Percentiles rank a stretch among this genome's conserved stretches.
These are phyloP conservation scores for Acanthochlamys bracteata DNA, from an alignment of 106 monocot species.

Conservation along the genomic window DNA sequence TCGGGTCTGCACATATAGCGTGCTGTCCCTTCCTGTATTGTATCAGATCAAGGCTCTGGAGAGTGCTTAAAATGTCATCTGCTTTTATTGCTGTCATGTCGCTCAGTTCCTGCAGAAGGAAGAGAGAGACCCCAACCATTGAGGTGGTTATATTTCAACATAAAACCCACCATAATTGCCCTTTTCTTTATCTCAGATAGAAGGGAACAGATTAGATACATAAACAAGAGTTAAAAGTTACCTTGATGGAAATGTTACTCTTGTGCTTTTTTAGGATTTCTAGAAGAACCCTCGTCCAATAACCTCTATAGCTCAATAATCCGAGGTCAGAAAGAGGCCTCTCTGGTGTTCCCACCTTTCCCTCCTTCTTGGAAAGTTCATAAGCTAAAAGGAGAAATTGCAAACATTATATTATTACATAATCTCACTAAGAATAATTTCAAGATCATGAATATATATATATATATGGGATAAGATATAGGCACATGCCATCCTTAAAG, in stretches of 20 bases:
- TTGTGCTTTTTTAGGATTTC: slow-evolving; percentile 96
- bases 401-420: neutral
- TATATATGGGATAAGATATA: no score
- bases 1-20: slow-evolving; percentile 91
- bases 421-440: neutral
- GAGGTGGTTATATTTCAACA: no score
- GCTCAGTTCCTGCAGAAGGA: slow-evolving; percentile 66
- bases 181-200: no score
- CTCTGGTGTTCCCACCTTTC: slow-evolving; percentile 95
- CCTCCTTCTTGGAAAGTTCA: slow-evolving; percentile 98
- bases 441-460: no score
- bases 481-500: no score
- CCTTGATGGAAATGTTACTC: slow-evolving; percentile 96
- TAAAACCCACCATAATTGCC: no score
- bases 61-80: slow-evolving; percentile 75
- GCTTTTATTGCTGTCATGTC: slow-evolving; percentile 96
- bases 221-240: slow-evolving; percentile 8
- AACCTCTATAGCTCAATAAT: slow-evolving; percentile 80
- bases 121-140: neutral
- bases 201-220: no score
- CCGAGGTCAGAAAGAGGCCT: slow-evolving; percentile 95
- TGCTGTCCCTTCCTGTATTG: slow-evolving; percentile 96
- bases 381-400: slow-evolving; percentile 42
- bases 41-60: slow-evolving; percentile 81
- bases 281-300: slow-evolving; percentile 93